Percentiles rank a stretch among this genome's conserved stretches.
phyloP scores from a whole-genome alignment of 441 rosid species.

The Jatropha podagrica region DNA sequence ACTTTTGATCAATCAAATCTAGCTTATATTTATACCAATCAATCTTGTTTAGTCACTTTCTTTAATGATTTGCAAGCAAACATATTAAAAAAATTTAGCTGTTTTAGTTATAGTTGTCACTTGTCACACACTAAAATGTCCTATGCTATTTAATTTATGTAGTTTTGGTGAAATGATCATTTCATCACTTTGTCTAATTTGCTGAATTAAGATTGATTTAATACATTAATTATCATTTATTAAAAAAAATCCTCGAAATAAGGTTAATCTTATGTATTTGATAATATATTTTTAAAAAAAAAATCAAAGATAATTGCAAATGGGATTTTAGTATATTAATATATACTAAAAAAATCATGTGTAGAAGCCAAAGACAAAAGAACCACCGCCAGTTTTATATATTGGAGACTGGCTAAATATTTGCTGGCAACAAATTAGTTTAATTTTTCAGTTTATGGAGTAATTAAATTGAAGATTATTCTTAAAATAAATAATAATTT shows the following conservation, averaged over 20 bases:
- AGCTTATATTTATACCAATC: too few relatives aligned
- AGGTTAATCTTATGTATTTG: neutral
- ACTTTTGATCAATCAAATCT: too few relatives aligned
- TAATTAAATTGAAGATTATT: too few relatives aligned
- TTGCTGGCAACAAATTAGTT: neutral
- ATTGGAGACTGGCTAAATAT: too few relatives aligned
- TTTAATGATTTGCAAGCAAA: neutral
- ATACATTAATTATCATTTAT: neutral
- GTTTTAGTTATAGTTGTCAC: constrained; percentile 2
- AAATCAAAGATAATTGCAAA: too few relatives aligned
- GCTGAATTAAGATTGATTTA: neutral
- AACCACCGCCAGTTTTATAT: neutral
- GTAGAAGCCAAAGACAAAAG: neutral
- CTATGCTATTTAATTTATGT: neutral
- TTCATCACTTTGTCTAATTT: neutral
- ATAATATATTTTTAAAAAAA: neutral
- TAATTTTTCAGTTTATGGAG: too few relatives aligned
- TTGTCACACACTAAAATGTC: neutral
- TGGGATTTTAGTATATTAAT: neutral
- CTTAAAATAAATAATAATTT: too few relatives aligned
- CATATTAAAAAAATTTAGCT: neutral
- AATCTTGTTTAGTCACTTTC: too few relatives aligned
- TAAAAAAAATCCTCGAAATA: neutral
- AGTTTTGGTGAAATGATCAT: neutral
- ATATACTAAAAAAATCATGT: neutral